Conservation (phyloP, 2,329 filamentous ascomycete species). For the Arthrinium phaeospermum region DNA sequence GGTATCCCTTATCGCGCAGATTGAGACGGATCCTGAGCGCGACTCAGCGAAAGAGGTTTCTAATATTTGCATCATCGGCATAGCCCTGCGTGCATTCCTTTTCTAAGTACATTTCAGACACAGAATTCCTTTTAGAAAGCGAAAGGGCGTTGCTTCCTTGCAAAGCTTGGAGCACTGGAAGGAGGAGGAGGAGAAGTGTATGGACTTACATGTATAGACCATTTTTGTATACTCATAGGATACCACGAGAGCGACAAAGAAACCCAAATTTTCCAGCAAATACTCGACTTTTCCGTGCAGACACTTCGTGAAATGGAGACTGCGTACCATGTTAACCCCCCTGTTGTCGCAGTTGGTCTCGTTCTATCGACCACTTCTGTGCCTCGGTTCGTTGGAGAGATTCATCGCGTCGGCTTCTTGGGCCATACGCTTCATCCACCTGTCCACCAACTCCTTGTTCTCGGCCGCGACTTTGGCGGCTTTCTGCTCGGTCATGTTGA, state of each 20-base stretch:
- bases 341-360: not conserved
- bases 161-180: not conserved
- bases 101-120: not conserved
- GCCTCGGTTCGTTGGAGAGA: constrained; percentile 57
- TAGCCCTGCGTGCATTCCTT: constrained; percentile 25
- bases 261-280: not conserved
- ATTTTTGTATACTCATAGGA: constrained; percentile 20
- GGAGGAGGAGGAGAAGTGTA: not conserved
- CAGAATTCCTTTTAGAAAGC: not conserved
- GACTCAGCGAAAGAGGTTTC: not conserved
- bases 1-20: not conserved
- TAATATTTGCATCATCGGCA: constrained; percentile 19
- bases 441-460: constrained; percentile 85
- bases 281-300: not conserved
- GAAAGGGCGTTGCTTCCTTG: not conserved
- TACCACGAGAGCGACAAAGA: constrained; percentile 19
- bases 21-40: not conserved
- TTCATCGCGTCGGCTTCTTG: constrained; percentile 91
- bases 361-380: constrained; percentile 33
- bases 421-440: constrained; percentile 90
- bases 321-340: not conserved
- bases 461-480: constrained; percentile 76
- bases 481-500: constrained; percentile 83
- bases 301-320: not conserved
- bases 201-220: constrained; percentile 22